Evolutionary conservation across 2,329 filamentous ascomycete species (phyloP), one percentile per base, ranked within the genome.

Genomic region (Fusarium pseudograminearum): DNA sequence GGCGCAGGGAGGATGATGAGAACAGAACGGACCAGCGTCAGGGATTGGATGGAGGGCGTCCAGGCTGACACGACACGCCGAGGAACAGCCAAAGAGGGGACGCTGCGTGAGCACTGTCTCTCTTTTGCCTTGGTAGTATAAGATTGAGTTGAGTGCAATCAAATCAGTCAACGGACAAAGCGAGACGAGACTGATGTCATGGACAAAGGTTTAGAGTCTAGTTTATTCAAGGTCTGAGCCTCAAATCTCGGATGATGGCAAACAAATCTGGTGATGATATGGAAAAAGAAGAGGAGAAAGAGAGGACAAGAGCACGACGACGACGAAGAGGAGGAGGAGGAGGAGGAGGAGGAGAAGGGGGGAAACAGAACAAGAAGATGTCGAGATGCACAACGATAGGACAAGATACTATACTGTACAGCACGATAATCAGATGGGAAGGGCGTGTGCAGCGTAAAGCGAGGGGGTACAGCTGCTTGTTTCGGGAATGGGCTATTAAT

Each of bases 41-140:
- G 70, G 74, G 77, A 78, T 78, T 78, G 77, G 77, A 60, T 70
- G 65, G 62, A 65, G 70, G 66, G 65, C 48, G 71, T 62, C 75
- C 71, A 66, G 75, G 75, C 75, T 78, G 77, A 78, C 76, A 78
- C 77, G 71, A 75, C 65, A 62, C 61, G 45, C 42, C 50, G 41
- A 57, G 34, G 60, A 64, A 57, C 46, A 41, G 46, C 57, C 48
- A 55, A 62, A 67, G 57, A 67, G 40, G 40, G 59, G 44, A 48
- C 41, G 47, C 30, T 64, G 51, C 33, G 61, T 55, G 55, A 50
- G 57, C 55, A 67, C 57, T 66, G 67, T 51, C 62, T 63, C 64
- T 63, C 30, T 48, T 58, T 48, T 51, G 55, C 51, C 53, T 65
- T 65, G 53, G 24, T 53, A 62, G 42, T 48, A 50, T 54, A 51